Evolutionary conservation across 129 eudicot species (phyloP).

Genomic region (Chrysanthemum seticuspe): DNA sequence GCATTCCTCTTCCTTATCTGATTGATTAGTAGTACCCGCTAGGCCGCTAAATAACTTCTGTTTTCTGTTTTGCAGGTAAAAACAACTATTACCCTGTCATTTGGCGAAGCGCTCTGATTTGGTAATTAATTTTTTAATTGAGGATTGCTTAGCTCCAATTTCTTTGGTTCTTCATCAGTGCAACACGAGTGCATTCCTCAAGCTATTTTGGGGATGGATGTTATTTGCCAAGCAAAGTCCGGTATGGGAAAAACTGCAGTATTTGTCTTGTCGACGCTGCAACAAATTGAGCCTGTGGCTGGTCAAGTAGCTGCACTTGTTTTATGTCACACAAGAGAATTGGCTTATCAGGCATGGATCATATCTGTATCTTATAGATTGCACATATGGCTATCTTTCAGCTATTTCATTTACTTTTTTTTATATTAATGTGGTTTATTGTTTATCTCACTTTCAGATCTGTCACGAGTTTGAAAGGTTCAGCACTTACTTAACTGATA

Average conservation of each 20-base stretch:
- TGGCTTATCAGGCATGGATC: conserved; percentile 81
- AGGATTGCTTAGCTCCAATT: conserved; percentile 78
- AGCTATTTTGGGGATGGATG: conserved; percentile 99
- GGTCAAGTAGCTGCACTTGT: conserved; percentile 99
- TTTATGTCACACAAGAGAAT: conserved; percentile 87
- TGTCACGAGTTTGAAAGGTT: conserved; percentile 96
- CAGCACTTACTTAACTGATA: conserved; percentile 85
- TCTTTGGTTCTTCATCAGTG: conserved; percentile 89
- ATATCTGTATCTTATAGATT: background rate
- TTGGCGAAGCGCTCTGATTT: conserved; percentile 76
- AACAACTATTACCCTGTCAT: conserved; percentile 48
- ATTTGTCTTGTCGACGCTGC: conserved; percentile 86
- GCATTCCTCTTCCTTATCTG: background rate
- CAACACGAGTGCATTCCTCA: conserved; percentile 99
- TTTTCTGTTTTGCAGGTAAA: conserved; percentile 68
- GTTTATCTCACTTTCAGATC: conserved; percentile 42
- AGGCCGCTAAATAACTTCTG: background rate
- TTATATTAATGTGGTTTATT: background rate
- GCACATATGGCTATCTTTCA: too few relatives aligned
- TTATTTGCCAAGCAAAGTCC: conserved; percentile 98
- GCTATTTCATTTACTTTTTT: background rate
- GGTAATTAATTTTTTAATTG: conserved; percentile 57
- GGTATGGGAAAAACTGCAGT: conserved; percentile 99
- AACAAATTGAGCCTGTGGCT: conserved; percentile 93
- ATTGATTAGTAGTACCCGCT: background rate